A percentile compares a stretch with the other conserved stretches of the same genome.
Conservation (phyloP, 2,329 filamentous ascomycete genomes). For the Verticillium albo-atrum region DNA sequence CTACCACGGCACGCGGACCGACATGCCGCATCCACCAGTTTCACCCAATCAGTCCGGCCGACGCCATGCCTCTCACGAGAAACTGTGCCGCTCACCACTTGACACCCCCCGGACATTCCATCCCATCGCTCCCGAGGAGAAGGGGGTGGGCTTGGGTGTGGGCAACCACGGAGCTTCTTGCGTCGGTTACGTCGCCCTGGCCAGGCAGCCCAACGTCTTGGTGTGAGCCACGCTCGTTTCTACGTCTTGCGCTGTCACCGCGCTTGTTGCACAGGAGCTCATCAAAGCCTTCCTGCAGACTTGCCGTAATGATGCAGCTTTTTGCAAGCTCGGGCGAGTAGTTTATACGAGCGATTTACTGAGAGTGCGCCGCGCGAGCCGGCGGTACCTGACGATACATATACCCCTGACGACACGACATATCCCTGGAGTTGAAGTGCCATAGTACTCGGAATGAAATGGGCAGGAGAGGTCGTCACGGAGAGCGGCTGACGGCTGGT, state of each 20-base stretch:
- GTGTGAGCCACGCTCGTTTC: background rate
- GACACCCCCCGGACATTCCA: background rate
- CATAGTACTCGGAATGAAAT: background rate
- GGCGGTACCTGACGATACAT: background rate
- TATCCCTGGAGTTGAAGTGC: background rate
- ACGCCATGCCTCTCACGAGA: slow-evolving; percentile 7
- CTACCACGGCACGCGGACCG: slow-evolving; percentile 9
- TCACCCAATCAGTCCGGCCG: slow-evolving; percentile 3
- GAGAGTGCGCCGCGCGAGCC: background rate
- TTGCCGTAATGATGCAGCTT: background rate
- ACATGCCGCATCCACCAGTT: slow-evolving; percentile 4
- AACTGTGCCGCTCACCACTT: background rate
- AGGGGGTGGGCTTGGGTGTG: background rate
- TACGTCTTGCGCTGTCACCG: background rate
- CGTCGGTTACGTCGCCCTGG: background rate
- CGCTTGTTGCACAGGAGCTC: background rate
- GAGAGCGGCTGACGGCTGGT: background rate
- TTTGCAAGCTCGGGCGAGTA: background rate
- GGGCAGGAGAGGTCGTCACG: background rate
- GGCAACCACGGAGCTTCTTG: background rate
- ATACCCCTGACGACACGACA: background rate
- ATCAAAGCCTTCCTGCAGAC: background rate
- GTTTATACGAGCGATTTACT: background rate
- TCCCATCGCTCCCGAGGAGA: background rate
- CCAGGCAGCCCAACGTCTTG: background rate